Evolutionary conservation across 1,139 yeast species (phyloP).

Genomic region (Nakaseomyces sp.): DNA sequence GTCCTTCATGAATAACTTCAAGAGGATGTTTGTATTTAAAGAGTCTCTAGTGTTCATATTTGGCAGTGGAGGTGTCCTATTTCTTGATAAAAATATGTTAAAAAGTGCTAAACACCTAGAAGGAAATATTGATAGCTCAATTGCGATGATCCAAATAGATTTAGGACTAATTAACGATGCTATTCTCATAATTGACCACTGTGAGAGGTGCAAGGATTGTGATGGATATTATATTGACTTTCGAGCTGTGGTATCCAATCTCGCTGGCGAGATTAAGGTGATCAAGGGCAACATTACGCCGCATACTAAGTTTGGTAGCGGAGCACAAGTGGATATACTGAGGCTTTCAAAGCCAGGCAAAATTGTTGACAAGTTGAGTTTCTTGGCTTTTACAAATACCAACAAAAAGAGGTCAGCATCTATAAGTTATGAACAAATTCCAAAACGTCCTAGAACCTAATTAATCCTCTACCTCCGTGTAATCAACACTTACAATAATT

Average conservation of each 20-base stretch:
- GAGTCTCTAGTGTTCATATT: slow-evolving; percentile 19
- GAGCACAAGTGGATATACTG: slow-evolving; percentile 16
- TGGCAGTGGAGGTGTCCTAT: slow-evolving; percentile 20
- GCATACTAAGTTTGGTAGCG: slow-evolving; percentile 17
- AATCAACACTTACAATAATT: no score
- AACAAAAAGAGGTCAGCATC: slow-evolving; percentile 1
- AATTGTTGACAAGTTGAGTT: slow-evolving; percentile 19
- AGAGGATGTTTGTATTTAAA: slow-evolving; percentile 21
- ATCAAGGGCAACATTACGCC: slow-evolving; percentile 17
- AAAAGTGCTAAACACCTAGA: slow-evolving; percentile 10
- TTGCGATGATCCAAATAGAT: slow-evolving; percentile 17
- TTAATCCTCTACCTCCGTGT: not conserved
- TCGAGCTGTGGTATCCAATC: slow-evolving; percentile 16
- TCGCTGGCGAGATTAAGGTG: slow-evolving; percentile 19
- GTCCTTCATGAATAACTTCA: slow-evolving; percentile 16
- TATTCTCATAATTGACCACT: slow-evolving; percentile 14
- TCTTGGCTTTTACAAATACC: slow-evolving; percentile 5
- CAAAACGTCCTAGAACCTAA: not conserved
- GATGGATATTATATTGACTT: slow-evolving; percentile 13
- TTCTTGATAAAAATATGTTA: slow-evolving; percentile 16
- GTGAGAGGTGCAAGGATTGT: slow-evolving; percentile 10
- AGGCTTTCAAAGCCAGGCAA: slow-evolving; percentile 12
- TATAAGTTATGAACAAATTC: not conserved
- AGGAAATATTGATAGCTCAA: slow-evolving; percentile 10
- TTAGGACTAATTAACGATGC: slow-evolving; percentile 24